phyloP scores from a whole-genome alignment of 352 stramenopile genomes.

The Plasmopara halstedii region DNA sequence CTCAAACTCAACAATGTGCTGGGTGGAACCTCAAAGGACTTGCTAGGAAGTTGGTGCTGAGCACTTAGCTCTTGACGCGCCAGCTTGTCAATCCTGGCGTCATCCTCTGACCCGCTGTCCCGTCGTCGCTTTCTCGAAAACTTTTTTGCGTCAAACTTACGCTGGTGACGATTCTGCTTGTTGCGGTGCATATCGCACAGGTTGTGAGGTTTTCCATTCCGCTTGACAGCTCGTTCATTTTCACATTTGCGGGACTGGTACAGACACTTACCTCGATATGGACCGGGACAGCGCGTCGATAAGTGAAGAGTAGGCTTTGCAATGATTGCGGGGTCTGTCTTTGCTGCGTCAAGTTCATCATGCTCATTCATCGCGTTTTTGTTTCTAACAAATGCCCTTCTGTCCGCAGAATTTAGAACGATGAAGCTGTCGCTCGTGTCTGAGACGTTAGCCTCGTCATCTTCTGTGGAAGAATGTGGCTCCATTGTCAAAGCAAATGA shows the following conservation, averaged over 20 bases:
- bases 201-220: conserved; percentile 73
- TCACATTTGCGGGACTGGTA: conserved; percentile 79
- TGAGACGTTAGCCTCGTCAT: conserved; percentile 4
- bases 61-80: not conserved
- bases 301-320: not conserved
- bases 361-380: not conserved
- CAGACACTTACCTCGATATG: conserved; percentile 57
- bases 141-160: conserved; percentile 79
- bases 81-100: conserved; percentile 2
- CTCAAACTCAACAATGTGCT: conserved; percentile 3
- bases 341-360: not conserved
- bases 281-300: conserved; percentile 5
- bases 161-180: conserved; percentile 79
- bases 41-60: conserved; percentile 6
- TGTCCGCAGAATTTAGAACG: conserved; percentile 3
- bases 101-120: conserved; percentile 20
- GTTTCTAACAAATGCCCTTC: conserved; percentile 1
- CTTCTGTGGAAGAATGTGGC: not conserved
- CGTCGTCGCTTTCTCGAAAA: conserved; percentile 42
- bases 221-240: conserved; percentile 72
- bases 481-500: conserved; percentile 8
- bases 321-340: not conserved
- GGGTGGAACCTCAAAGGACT: not conserved
- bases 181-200: conserved; percentile 65
- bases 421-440: not conserved